A percentile compares a stretch with the other conserved stretches of the same genome.
phyloP scores from a whole-genome alignment of 192 early-diverging fungal genomes.

The Coemansia sp. region DNA sequence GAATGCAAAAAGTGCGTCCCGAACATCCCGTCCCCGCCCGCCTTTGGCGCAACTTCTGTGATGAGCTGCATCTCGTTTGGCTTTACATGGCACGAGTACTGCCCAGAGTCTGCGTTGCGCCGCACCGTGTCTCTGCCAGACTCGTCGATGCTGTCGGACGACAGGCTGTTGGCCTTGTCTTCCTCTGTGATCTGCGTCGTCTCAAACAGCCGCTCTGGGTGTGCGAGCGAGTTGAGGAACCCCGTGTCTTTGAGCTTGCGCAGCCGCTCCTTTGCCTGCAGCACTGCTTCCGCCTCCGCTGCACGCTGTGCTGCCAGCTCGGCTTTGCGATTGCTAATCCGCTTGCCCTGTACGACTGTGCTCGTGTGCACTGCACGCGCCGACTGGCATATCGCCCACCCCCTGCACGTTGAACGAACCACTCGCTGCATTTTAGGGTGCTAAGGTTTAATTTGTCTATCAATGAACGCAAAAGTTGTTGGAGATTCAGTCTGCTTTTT shows the following conservation, averaged over 20 bases:
- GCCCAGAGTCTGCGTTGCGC: conserved; percentile 35
- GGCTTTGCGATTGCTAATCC: conserved; percentile 44
- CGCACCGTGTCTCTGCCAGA: conserved; percentile 15
- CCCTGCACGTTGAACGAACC: neutral
- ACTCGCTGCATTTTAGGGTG: neutral
- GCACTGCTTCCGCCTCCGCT: conserved; percentile 40
- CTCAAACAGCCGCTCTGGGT: conserved; percentile 33
- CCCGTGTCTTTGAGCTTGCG: conserved; percentile 47
- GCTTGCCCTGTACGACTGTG: conserved; percentile 5
- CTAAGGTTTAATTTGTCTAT: too few species aligned
- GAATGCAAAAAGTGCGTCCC: conserved; percentile 14
- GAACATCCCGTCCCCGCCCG: conserved; percentile 14
- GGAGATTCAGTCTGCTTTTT: too few species aligned
- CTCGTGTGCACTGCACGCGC: conserved; percentile 45
- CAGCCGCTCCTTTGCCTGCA: conserved; percentile 33
- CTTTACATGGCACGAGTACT: conserved; percentile 26
- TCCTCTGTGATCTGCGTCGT: conserved; percentile 50
- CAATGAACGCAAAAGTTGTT: too few species aligned
- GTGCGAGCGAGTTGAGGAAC: conserved; percentile 53
- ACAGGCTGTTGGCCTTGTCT: conserved; percentile 28
- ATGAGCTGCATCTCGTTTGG: conserved; percentile 29
- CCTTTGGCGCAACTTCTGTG: conserved; percentile 43
- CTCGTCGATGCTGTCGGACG: neutral
- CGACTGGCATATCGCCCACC: neutral
- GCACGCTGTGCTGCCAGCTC: conserved; percentile 41